A percentile compares a stretch with the other conserved stretches of the same genome.
Evolutionary conservation across 2,329 filamentous ascomycete species (phyloP).

Genomic region (Gaeumannomyces sp.): DNA sequence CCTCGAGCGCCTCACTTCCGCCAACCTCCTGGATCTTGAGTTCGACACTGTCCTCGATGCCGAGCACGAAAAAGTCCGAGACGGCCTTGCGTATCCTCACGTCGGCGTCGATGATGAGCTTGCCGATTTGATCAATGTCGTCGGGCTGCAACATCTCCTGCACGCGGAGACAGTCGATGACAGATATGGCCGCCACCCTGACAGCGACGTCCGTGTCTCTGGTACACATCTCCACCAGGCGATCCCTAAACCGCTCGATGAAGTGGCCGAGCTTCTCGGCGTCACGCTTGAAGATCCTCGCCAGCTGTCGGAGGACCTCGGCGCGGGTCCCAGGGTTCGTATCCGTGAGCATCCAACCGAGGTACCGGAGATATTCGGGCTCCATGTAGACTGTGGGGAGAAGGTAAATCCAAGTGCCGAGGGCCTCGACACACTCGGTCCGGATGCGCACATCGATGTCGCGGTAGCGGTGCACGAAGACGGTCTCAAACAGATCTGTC

Average conservation of each 20-base stretch:
- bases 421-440: conserved; percentile 77
- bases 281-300: conserved; percentile 71
- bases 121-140: conserved; percentile 83
- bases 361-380: conserved; percentile 81
- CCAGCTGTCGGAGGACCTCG: conserved; percentile 82
- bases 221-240: conserved; percentile 88
- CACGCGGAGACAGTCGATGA: conserved; percentile 76
- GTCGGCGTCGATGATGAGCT: conserved; percentile 84
- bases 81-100: conserved; percentile 80
- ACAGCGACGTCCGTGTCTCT: conserved; percentile 77
- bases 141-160: conserved; percentile 83
- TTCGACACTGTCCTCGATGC: conserved; percentile 75
- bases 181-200: conserved; percentile 70
- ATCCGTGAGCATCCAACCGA: conserved; percentile 94
- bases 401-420: conserved; percentile 82
- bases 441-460: conserved; percentile 88
- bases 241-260: conserved; percentile 81
- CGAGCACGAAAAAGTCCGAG: conserved; percentile 83
- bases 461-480: conserved; percentile 93
- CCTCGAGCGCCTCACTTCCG: conserved; percentile 69
- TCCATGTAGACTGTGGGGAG: conserved; percentile 88
- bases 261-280: conserved; percentile 84
- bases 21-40: conserved; percentile 77
- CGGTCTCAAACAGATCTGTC: conserved; percentile 81
- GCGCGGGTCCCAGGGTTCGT: conserved; percentile 64